Evolutionary conservation across 768 basidiomycete species (phyloP).

Genomic region (Amanita thiersii): DNA sequence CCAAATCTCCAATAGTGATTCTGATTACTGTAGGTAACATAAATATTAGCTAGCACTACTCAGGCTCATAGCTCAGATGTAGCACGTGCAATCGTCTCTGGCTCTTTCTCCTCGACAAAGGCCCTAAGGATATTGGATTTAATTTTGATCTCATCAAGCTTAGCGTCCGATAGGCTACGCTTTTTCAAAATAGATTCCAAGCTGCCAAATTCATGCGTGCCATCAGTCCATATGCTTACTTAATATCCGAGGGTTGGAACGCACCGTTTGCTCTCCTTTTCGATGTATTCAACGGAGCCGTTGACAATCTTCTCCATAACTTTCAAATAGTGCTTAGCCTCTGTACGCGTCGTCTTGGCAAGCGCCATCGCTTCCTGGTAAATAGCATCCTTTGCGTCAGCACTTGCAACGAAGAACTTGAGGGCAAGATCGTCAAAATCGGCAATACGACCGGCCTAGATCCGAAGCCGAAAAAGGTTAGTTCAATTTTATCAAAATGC

Average conservation of each 20-base stretch:
- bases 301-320: conserved; percentile 84
- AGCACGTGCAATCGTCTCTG: conserved; percentile 27
- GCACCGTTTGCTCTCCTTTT: conserved; percentile 82
- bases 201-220: conserved; percentile 28
- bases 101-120: conserved; percentile 36
- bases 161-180: conserved; percentile 63
- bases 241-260: conserved; percentile 11
- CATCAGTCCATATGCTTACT: conserved; percentile 12
- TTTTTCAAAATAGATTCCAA: conserved; percentile 71
- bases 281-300: conserved; percentile 65
- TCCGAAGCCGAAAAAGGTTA: conserved; percentile 9
- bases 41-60: background rate
- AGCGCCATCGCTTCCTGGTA: conserved; percentile 55
- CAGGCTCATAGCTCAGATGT: conserved; percentile 36
- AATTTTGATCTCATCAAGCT: conserved; percentile 90
- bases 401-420: conserved; percentile 60
- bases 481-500: no score
- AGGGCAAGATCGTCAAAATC: conserved; percentile 73
- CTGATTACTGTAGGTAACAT: conserved; percentile 2
- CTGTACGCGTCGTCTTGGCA: conserved; percentile 38
- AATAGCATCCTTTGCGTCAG: conserved; percentile 49
- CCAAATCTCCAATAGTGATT: background rate
- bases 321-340: conserved; percentile 73
- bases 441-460: conserved; percentile 72
- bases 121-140: conserved; percentile 81